Base-by-base conservation (phyloP, 768 basidiomycete genomes). In the Tylopilus sp. region DNA sequence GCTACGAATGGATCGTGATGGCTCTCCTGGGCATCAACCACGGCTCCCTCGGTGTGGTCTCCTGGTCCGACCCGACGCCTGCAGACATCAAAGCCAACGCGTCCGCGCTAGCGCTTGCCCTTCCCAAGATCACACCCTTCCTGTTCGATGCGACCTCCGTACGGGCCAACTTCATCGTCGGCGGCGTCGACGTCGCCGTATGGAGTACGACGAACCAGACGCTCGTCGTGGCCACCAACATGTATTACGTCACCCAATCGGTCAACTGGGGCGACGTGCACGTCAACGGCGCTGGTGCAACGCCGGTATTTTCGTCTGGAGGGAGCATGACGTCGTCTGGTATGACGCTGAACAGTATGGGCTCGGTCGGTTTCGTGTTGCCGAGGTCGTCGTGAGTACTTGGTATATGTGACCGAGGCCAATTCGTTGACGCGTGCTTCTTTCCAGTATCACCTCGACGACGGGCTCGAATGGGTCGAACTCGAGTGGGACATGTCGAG, bases 21-120 rank as follows among this genome's bases (percentile, higher is more conserved):
- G 80, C 77, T 52, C 72, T 85, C n/a, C 61, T 89, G 1, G 82
- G 78, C 0, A 80, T 89, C 65, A 88, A 87, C 58, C 86, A 89
- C 50, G 86, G 87, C 1, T 84, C 73, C 5, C 71, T 81, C 1
- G 85, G 83, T 71, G 63, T 80, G 2, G 30, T 70, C 37, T 65
- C 68, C 3, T 76, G 83, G 82, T 74, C 75, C 37, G 80, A 84
- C 56, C 81, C 82, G 2, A 81, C 81, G 0, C 66, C 77, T 1
- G 53, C 66, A 9, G 79, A 82, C 46, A 78, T 84, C 69, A 81
- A 83, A 62, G 66, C 73, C 13, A 78, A 76, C 16, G 78, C 80
- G 3, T 83, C 82, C 8, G 55, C 63, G 1, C 66, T 83, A 14
- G 82, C 81, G 1, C 69, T 68, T 4, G 61, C 79, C 2, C 64